These are phyloP conservation scores for Taphrina communis DNA, from an alignment of 1,139 yeast genomes.

Conservation along the genomic window DNA sequence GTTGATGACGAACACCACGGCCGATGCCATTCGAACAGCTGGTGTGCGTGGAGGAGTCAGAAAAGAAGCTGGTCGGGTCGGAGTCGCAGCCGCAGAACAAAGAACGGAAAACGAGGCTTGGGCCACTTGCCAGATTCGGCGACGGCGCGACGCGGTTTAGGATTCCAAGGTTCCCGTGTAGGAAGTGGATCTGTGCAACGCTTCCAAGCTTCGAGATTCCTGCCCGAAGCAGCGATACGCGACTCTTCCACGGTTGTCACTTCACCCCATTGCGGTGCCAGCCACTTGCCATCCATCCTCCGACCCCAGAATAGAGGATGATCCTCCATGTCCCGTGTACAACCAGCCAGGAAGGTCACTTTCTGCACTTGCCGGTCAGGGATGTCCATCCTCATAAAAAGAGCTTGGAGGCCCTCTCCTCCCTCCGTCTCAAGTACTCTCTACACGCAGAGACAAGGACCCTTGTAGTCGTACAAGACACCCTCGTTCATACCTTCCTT, in stretches of 20 bases:
- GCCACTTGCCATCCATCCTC: conserved; percentile 1
- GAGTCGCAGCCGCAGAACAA: neutral
- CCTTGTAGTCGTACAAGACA: neutral
- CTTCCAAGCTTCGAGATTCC: neutral
- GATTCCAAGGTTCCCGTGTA: too few species aligned
- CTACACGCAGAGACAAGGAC: too few species aligned
- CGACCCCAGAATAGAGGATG: neutral
- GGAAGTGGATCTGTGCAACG: neutral
- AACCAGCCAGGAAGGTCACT: neutral
- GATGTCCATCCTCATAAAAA: neutral
- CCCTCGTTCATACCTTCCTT: neutral
- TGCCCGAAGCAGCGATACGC: conserved; percentile 6
- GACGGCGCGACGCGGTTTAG: neutral
- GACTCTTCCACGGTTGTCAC: too few species aligned
- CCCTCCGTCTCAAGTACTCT: neutral
- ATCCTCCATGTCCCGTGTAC: neutral
- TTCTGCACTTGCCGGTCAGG: neutral
- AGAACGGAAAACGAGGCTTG: neutral
- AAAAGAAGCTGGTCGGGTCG: neutral
- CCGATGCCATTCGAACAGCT: too few species aligned
- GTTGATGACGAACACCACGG: too few species aligned
- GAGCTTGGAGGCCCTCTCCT: neutral
- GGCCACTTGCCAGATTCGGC: neutral
- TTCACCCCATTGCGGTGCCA: conserved; percentile 1
- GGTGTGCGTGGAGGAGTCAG: neutral